Evolutionary conservation across 176 grass and related monocot genomes (phyloP).

Genomic region (Cenchrus fungigraminus): DNA sequence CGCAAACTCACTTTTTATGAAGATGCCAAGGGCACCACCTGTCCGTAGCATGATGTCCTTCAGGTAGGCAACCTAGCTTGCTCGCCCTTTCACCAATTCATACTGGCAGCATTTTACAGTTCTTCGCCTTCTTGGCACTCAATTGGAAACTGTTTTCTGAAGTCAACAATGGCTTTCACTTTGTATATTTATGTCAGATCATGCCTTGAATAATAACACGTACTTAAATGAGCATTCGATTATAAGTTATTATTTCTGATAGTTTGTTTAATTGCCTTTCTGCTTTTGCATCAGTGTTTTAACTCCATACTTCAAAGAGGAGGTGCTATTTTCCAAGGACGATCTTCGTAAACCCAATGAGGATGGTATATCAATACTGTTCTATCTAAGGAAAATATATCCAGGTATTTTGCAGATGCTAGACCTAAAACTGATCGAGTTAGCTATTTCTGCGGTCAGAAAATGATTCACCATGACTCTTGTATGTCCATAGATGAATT

Average conservation of each 20-base stretch:
- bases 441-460: constrained; percentile 12
- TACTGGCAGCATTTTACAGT: not conserved
- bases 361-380: constrained; percentile 92
- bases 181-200: constrained; percentile 10
- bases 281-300: constrained; percentile 73
- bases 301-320: constrained; percentile 96
- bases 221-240: constrained; percentile 3
- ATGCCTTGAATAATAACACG: not conserved
- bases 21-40: constrained; percentile 74
- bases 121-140: not conserved
- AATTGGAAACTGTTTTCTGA: constrained; percentile 3
- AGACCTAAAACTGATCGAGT: not conserved
- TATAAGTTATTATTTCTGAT: not conserved
- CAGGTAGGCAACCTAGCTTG: constrained; percentile 50
- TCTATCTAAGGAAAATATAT: constrained; percentile 91
- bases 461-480: constrained; percentile 39
- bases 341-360: constrained; percentile 79
- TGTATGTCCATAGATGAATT: constrained; percentile 74
- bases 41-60: constrained; percentile 91
- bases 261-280: not conserved
- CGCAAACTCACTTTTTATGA: constrained; percentile 99
- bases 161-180: not conserved
- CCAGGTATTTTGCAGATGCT: constrained; percentile 55
- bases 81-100: not conserved
- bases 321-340: constrained; percentile 68